A percentile compares a stretch with the other conserved stretches of the same genome.
Evolutionary conservation across 768 basidiomycete species (phyloP).

Genomic region (Pseudohyphozyma bogoriensis): DNA sequence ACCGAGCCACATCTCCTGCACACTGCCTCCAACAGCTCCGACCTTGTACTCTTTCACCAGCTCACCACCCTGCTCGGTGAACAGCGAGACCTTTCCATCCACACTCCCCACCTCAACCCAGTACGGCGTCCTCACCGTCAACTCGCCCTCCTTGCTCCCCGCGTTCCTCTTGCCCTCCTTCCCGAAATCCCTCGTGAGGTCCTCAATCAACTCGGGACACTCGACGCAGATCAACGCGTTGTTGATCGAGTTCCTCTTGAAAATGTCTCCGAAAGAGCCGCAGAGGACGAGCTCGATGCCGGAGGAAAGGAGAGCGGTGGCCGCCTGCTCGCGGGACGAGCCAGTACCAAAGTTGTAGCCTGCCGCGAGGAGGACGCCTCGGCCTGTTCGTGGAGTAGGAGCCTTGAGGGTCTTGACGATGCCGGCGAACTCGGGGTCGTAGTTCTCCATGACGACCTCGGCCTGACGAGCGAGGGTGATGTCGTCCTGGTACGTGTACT

Average conservation of each 20-base stretch:
- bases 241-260: constrained; percentile 98
- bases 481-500: constrained; percentile 98
- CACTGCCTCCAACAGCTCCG: constrained; percentile 75
- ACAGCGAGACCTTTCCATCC: constrained; percentile 58
- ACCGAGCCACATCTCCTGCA: constrained; percentile 92
- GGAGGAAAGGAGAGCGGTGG: constrained; percentile 88
- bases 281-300: constrained; percentile 87
- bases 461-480: constrained; percentile 91
- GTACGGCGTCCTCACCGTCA: constrained; percentile 69
- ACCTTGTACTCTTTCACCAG: constrained; percentile 53
- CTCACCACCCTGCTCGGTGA: constrained; percentile 40
- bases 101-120: constrained; percentile 56
- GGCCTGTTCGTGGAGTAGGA: constrained; percentile 19
- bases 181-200: constrained; percentile 65
- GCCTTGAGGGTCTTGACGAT: constrained; percentile 40
- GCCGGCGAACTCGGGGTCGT: constrained; percentile 76
- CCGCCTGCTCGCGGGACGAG: constrained; percentile 95
- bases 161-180: constrained; percentile 63
- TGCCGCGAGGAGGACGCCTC: constrained; percentile 69
- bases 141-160: constrained; percentile 68
- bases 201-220: constrained; percentile 74
- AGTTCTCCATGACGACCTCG: constrained; percentile 98
- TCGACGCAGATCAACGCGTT: constrained; percentile 94
- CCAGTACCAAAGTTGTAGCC: constrained; percentile 99
- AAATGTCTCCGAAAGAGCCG: constrained; percentile 98